A percentile compares a stretch with the other conserved stretches of the same genome.
Evolutionary conservation across 768 basidiomycete genomes (phyloP).

Genomic region (Leccinum sublutescens): DNA sequence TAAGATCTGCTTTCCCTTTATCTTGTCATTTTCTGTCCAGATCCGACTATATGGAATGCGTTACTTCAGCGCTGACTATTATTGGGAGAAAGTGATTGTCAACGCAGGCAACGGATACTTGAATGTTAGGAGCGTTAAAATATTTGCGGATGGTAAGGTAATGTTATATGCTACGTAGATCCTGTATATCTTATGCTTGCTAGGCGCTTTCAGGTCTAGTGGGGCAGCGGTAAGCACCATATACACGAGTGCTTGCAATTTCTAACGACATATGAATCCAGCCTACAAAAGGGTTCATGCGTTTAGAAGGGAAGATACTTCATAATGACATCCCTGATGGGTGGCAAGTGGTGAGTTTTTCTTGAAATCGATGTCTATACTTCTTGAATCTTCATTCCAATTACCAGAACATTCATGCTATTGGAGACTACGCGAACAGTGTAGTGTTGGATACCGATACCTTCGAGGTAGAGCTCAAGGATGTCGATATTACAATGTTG

Average conservation of each 20-base stretch:
- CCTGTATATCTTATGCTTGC: neutral
- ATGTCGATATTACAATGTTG: slow-evolving; percentile 58
- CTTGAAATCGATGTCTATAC: neutral
- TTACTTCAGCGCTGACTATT: slow-evolving; percentile 61
- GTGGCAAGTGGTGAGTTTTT: slow-evolving; percentile 81
- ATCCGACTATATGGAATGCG: slow-evolving; percentile 79
- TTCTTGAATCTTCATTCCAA: neutral
- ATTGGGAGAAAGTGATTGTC: slow-evolving; percentile 68
- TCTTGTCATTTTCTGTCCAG: slow-evolving; percentile 34
- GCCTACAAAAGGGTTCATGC: slow-evolving; percentile 80
- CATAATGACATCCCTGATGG: slow-evolving; percentile 68
- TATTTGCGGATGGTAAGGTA: slow-evolving; percentile 57
- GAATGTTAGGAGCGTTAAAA: slow-evolving; percentile 72
- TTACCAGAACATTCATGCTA: slow-evolving; percentile 78
- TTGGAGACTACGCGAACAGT: slow-evolving; percentile 85
- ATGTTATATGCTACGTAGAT: neutral
- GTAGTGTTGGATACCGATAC: slow-evolving; percentile 65
- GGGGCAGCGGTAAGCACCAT: slow-evolving; percentile 70
- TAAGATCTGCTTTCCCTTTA: slow-evolving; percentile 5
- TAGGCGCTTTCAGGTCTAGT: slow-evolving; percentile 84
- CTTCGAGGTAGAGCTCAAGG: slow-evolving; percentile 70
- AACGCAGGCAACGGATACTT: slow-evolving; percentile 62
- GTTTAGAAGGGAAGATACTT: slow-evolving; percentile 60
- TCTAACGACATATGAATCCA: neutral
- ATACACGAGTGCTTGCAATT: neutral